Conservation (phyloP, 306 rosid species). For the Fragaria vesca region DNA sequence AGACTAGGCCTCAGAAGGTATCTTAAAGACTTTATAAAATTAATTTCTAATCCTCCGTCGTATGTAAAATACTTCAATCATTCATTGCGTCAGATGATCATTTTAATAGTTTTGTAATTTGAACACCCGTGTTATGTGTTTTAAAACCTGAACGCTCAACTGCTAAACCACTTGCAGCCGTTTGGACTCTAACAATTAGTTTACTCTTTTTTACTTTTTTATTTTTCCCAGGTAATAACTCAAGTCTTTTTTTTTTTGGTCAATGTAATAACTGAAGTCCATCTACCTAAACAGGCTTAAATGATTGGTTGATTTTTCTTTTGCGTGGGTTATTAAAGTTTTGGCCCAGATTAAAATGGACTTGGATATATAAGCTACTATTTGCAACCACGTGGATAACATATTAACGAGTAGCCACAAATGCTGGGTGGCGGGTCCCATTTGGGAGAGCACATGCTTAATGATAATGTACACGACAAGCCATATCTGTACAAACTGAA, state of each 20-base stretch:
- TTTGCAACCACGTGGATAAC: slow-evolving; percentile 6
- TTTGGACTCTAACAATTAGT: too few species aligned
- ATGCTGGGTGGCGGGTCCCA: slow-evolving; percentile 3
- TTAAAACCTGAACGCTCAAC: too few species aligned
- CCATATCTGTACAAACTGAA: neutral
- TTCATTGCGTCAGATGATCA: too few species aligned
- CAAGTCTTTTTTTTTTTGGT: too few species aligned
- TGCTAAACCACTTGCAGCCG: too few species aligned
- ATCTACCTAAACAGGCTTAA: neutral
- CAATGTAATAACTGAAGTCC: neutral
- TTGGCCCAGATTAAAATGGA: neutral
- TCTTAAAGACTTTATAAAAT: too few species aligned
- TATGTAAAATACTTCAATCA: too few species aligned
- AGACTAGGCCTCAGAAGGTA: too few species aligned
- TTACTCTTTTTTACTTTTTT: neutral
- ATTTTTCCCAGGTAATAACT: neutral
- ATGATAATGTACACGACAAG: slow-evolving; percentile 16
- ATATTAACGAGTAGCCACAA: neutral
- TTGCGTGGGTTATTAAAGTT: neutral
- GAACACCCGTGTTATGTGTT: too few species aligned
- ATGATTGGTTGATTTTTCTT: neutral
- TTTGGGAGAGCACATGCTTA: slow-evolving; percentile 8
- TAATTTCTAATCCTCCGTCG: fast-evolving
- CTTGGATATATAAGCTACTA: neutral
- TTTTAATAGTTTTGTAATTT: too few species aligned